Conservation (phyloP, 495 filamentous ascomycete genomes). For the Gamarada debralockiae region DNA sequence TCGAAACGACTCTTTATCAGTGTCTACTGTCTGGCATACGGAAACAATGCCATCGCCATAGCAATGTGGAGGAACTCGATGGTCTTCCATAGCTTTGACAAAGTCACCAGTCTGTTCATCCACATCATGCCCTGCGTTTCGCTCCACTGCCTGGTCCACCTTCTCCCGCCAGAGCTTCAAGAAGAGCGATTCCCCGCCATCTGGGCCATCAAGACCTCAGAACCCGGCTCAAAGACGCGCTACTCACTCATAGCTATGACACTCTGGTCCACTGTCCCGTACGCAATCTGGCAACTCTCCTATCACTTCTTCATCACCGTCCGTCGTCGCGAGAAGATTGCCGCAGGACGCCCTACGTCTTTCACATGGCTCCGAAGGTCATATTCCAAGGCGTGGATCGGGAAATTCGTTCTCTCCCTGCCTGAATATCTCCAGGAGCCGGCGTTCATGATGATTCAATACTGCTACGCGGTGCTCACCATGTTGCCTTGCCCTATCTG, state of each 20-base stretch:
- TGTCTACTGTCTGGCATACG: conserved; percentile 86
- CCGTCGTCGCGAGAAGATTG: conserved; percentile 87
- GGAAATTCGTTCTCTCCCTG: conserved; percentile 74
- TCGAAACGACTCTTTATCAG: conserved; percentile 92
- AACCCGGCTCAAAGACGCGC: conserved; percentile 64
- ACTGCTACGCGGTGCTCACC: conserved; percentile 80
- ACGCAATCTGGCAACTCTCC: conserved; percentile 82
- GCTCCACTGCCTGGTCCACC: conserved; percentile 86
- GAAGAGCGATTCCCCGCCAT: conserved; percentile 79
- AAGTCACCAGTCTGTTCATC: conserved; percentile 91
- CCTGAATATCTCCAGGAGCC: conserved; percentile 75
- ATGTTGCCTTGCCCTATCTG: conserved; percentile 94
- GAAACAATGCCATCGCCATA: conserved; percentile 96
- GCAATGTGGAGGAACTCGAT: conserved; percentile 99
- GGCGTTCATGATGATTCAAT: conserved; percentile 96
- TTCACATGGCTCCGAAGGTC: conserved; percentile 95
- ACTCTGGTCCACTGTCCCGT: conserved; percentile 88
- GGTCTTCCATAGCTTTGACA: conserved; percentile 97
- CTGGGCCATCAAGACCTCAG: conserved; percentile 72
- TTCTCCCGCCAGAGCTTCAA: conserved; percentile 62
- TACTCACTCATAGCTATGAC: conserved; percentile 85
- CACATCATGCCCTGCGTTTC: conserved; percentile 97
- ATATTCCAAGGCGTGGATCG: conserved; percentile 84
- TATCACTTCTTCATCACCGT: conserved; percentile 96
- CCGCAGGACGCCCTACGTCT: conserved; percentile 89